These are phyloP conservation scores for Talaromyces stipitatus DNA, from an alignment of 495 filamentous ascomycete genomes.

Conservation along the genomic window DNA sequence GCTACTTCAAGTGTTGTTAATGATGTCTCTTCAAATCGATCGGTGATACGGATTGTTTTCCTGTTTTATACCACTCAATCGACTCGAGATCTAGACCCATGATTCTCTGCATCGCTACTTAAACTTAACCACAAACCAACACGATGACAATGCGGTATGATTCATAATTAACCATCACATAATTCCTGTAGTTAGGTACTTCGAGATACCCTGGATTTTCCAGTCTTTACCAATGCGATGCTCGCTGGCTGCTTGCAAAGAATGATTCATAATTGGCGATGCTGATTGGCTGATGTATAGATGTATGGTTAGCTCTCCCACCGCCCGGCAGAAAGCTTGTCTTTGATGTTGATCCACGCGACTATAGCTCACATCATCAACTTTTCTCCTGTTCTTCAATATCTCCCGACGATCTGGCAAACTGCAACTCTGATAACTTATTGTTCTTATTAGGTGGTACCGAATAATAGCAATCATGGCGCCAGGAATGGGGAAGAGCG, in stretches of 20 bases:
- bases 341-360: too few relatives aligned
- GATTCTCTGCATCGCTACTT: background rate
- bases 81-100: too few relatives aligned
- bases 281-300: background rate
- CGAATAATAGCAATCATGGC: conserved; percentile 36
- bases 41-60: background rate
- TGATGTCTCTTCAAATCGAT: background rate
- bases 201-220: too few relatives aligned
- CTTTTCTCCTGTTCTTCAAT: too few relatives aligned
- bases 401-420: too few relatives aligned
- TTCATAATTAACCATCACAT: background rate
- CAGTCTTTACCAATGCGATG: too few relatives aligned
- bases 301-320: background rate
- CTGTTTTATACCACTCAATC: background rate
- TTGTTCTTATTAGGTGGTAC: too few relatives aligned
- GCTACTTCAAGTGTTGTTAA: background rate
- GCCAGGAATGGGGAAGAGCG: conserved; percentile 50
- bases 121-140: background rate
- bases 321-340: background rate
- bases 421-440: too few relatives aligned
- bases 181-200: too few relatives aligned
- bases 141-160: background rate
- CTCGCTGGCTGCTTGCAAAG: too few relatives aligned
- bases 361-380: too few relatives aligned
- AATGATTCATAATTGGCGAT: background rate